These are phyloP conservation scores for Xylaria intraflava DNA, from an alignment of 495 filamentous ascomycete genomes.

Conservation along the genomic window DNA sequence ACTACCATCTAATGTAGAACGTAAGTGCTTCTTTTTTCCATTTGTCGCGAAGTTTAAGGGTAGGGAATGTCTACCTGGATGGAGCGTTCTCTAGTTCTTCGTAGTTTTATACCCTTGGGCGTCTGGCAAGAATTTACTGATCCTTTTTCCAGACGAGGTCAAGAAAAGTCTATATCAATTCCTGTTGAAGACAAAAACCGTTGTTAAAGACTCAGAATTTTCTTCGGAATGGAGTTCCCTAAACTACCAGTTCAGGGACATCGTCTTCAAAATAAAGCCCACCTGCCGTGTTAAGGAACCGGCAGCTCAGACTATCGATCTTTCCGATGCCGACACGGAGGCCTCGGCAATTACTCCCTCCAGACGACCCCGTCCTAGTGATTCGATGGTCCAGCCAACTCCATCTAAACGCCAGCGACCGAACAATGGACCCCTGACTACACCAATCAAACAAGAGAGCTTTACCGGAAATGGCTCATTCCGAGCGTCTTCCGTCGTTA, in stretches of 20 bases:
- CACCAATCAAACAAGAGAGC: slow-evolving; percentile 11
- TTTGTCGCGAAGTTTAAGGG: not conserved
- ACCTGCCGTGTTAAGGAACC: slow-evolving; percentile 34
- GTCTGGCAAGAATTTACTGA: not conserved
- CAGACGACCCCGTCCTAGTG: slow-evolving; percentile 16
- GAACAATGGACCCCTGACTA: not conserved
- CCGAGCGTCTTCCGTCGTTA: not conserved
- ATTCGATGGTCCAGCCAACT: slow-evolving; percentile 19
- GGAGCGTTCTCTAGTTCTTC: not conserved
- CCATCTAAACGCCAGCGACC: slow-evolving; percentile 17
- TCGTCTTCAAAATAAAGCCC: slow-evolving; percentile 36
- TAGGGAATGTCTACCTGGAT: not conserved
- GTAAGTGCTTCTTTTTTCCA: not conserved
- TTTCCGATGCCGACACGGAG: slow-evolving; percentile 23
- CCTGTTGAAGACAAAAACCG: slow-evolving; percentile 28
- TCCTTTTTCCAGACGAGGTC: slow-evolving; percentile 29
- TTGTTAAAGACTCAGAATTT: slow-evolving; percentile 27
- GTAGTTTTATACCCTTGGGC: no score
- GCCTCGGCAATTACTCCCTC: slow-evolving; percentile 16
- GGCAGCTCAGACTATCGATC: slow-evolving; percentile 23
- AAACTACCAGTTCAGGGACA: slow-evolving; percentile 30
- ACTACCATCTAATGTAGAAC: slow-evolving; percentile 45
- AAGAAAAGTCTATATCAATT: slow-evolving; percentile 38
- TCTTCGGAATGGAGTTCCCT: slow-evolving; percentile 26
- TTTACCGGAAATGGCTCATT: slow-evolving; percentile 3